Conservation (phyloP, 2,329 filamentous ascomycete species). For the Aspergillus arachidicola region DNA sequence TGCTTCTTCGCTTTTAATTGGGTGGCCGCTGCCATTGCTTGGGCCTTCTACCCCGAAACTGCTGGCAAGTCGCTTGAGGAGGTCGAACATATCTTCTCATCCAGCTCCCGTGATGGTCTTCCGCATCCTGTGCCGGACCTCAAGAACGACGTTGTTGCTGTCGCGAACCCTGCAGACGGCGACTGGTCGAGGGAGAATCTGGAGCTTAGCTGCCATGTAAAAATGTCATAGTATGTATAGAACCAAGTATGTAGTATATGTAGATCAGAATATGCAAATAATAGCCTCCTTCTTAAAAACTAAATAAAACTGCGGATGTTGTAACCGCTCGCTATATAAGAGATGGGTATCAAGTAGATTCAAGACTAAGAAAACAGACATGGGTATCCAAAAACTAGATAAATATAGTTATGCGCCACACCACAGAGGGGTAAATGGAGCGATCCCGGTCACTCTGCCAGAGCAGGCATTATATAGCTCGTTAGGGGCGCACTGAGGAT, state of each 20-base stretch:
- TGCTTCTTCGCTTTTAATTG: slow-evolving; percentile 54
- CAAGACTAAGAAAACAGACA: neutral
- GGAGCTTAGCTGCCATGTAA: neutral
- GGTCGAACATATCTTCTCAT: slow-evolving; percentile 32
- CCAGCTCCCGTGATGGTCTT: neutral
- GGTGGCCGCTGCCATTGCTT: slow-evolving; percentile 39
- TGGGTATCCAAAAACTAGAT: neutral
- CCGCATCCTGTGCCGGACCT: neutral
- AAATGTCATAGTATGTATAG: neutral
- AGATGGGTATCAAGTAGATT: slow-evolving; percentile 1
- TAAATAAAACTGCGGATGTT: too few relatives aligned
- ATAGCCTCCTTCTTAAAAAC: neutral
- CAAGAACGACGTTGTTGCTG: neutral
- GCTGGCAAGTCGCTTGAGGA: slow-evolving; percentile 34
- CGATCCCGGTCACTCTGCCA: slow-evolving; percentile 13
- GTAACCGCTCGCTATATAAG: neutral
- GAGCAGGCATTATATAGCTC: slow-evolving; percentile 34
- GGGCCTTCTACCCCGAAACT: slow-evolving; percentile 39
- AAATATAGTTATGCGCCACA: neutral
- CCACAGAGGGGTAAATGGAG: neutral
- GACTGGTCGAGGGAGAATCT: neutral
- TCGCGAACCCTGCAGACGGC: neutral
- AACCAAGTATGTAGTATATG: neutral
- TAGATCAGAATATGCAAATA: neutral
- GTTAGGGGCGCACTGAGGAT: slow-evolving; percentile 41